A percentile compares a stretch with the other conserved stretches of the same genome.
These are phyloP conservation scores for Mimosa pudica DNA, from an alignment of 306 rosid genomes.

Conservation along the genomic window DNA sequence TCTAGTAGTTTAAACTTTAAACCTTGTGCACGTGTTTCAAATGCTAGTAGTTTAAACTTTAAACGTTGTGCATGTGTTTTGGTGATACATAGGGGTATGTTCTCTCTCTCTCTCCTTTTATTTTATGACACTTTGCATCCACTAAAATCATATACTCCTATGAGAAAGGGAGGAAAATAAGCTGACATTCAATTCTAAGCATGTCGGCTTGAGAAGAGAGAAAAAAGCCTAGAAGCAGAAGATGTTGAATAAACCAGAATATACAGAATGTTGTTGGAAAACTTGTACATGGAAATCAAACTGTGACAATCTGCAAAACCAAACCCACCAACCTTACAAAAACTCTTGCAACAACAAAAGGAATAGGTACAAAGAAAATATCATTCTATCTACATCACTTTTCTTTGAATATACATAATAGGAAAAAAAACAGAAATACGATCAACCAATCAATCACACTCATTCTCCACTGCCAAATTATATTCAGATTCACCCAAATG, in stretches of 20 bases:
- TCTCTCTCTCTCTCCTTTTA: too few relatives aligned
- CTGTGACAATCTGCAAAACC: conserved; percentile 19
- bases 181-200: not conserved
- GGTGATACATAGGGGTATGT: too few relatives aligned
- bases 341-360: conserved; percentile 28
- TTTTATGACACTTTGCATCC: not conserved
- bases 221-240: not conserved
- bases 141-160: not conserved
- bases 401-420: conserved; percentile 41
- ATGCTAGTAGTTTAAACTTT: too few relatives aligned
- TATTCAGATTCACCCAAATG: conserved; percentile 24
- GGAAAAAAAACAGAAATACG: conserved; percentile 26
- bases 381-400: conserved; percentile 41
- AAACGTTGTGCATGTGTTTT: too few relatives aligned
- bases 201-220: not conserved
- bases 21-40: too few relatives aligned
- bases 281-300: conserved; percentile 15
- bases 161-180: not conserved
- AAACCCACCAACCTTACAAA: conserved; percentile 20
- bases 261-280: not conserved
- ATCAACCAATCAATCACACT: conserved; percentile 49
- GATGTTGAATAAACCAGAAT: not conserved
- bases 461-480: conserved; percentile 22
- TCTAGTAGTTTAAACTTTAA: too few relatives aligned
- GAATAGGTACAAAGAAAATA: conserved; percentile 14